A percentile compares a stretch with the other conserved stretches of the same genome.
Evolutionary conservation across 148 eudicot species (phyloP).

Genomic region (Rhododendron ferrugineum): DNA sequence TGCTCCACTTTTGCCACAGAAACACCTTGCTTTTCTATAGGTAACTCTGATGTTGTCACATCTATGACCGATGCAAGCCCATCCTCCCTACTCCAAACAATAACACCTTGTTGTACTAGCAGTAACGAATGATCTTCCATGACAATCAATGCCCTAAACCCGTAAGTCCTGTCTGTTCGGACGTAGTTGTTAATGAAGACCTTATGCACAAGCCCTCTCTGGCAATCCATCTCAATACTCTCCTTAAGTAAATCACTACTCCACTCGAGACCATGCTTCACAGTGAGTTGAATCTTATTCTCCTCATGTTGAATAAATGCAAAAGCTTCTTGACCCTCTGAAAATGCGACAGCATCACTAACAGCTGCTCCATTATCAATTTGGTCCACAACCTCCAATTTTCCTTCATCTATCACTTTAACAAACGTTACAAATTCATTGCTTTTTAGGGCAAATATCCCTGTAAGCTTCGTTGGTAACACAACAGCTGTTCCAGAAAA

Average conservation of each 20-base stretch:
- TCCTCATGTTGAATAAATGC: slow-evolving; percentile 58
- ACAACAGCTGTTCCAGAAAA: slow-evolving; percentile 51
- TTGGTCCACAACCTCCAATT: slow-evolving; percentile 53
- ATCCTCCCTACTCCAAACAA: slow-evolving; percentile 98
- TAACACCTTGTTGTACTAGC: slow-evolving; percentile 89
- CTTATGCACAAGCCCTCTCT: slow-evolving; percentile 73
- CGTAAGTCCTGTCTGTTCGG: slow-evolving; percentile 81
- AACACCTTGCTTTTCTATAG: slow-evolving; percentile 84
- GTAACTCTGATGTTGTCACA: slow-evolving; percentile 84
- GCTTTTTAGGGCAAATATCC: slow-evolving; percentile 50
- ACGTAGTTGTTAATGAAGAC: slow-evolving; percentile 77
- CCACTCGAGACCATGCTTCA: slow-evolving; percentile 62
- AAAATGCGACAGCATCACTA: slow-evolving; percentile 63
- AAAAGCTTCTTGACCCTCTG: slow-evolving; percentile 73
- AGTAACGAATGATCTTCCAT: slow-evolving; percentile 96
- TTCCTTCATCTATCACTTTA: slow-evolving; percentile 44
- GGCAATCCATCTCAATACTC: slow-evolving; percentile 53
- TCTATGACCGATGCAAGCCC: slow-evolving; percentile 91
- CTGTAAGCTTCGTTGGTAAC: slow-evolving; percentile 53
- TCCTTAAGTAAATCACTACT: slow-evolving; percentile 58
- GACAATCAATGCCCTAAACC: slow-evolving; percentile 91
- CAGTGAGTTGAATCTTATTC: slow-evolving; percentile 58
- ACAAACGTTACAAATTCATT: slow-evolving; percentile 40
- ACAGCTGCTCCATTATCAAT: slow-evolving; percentile 48
- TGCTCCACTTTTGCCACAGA: slow-evolving; percentile 97